Conservation (phyloP, 805 yeast genomes). For the Nakazawaea anatomiae region DNA sequence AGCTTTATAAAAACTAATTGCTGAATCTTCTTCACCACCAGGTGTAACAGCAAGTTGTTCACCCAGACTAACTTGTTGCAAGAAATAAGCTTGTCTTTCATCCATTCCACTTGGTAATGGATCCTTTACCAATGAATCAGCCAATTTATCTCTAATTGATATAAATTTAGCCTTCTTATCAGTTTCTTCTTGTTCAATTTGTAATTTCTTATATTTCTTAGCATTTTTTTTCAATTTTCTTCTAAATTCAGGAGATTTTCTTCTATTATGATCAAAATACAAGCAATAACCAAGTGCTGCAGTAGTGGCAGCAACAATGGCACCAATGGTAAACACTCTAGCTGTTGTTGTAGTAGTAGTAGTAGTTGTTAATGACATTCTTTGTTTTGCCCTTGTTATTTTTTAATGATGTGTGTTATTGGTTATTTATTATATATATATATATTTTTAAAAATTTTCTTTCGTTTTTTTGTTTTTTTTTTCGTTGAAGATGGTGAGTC, state of each 20-base stretch:
- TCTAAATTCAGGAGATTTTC: slow-evolving; percentile 79
- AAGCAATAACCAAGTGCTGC: slow-evolving; percentile 68
- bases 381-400: not conserved
- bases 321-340: not conserved
- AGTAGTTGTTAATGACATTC: not conserved
- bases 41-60: slow-evolving; percentile 69
- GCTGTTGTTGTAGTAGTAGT: not conserved
- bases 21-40: slow-evolving; percentile 74
- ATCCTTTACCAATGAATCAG: slow-evolving; percentile 56
- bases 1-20: slow-evolving; percentile 89
- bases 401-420: not conserved
- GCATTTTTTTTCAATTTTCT: slow-evolving; percentile 59
- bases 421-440: too few relatives aligned
- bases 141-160: slow-evolving; percentile 55
- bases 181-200: slow-evolving; percentile 48
- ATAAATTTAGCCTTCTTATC: slow-evolving; percentile 56
- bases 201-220: slow-evolving; percentile 52
- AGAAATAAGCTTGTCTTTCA: slow-evolving; percentile 74
- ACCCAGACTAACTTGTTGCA: slow-evolving; percentile 78
- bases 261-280: slow-evolving; percentile 90
- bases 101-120: slow-evolving; percentile 62
- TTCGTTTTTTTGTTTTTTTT: not conserved
- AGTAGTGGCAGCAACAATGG: slow-evolving; percentile 27
- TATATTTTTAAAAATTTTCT: not conserved
- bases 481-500: not conserved